A percentile compares a stretch with the other conserved stretches of the same genome.
Evolutionary conservation across 305 asterid genomes (phyloP).

Genomic region (Andrographis paniculata): DNA sequence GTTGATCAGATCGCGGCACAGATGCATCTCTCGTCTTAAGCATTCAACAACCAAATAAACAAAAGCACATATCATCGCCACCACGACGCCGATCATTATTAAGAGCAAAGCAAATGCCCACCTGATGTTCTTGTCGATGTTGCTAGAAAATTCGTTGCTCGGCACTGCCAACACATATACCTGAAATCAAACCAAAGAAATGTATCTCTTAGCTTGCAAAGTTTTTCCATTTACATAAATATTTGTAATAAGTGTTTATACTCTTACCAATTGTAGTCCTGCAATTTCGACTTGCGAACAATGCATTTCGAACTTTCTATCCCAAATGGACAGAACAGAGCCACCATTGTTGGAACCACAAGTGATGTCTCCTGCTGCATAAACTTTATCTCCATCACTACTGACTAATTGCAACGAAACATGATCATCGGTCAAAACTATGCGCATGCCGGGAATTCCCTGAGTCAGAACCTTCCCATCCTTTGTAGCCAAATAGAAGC

Average conservation of each 20-base stretch:
- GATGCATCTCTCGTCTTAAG: conserved; percentile 49
- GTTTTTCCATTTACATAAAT: no score
- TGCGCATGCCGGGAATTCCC: conserved; percentile 26
- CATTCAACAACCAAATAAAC: conserved; percentile 25
- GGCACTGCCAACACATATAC: conserved; percentile 40
- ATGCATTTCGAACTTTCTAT: conserved; percentile 21
- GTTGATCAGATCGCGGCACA: conserved; percentile 44
- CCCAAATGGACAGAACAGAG: conserved; percentile 22
- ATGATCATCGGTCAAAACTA: conserved; percentile 19
- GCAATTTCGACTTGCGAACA: conserved; percentile 35
- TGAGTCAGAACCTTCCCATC: conserved; percentile 32
- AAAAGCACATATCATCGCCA: conserved; percentile 26
- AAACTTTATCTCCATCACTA: conserved; percentile 15
- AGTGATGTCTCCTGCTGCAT: conserved; percentile 20
- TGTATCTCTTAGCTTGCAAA: no score
- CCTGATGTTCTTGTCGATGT: conserved; percentile 19
- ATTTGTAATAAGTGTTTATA: neutral
- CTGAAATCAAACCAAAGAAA: conserved; percentile 27
- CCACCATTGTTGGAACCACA: conserved; percentile 20
- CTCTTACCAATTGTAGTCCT: conserved; percentile 43
- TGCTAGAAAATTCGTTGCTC: conserved; percentile 19
- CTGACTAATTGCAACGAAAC: conserved; percentile 11
- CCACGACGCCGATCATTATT: conserved; percentile 26
- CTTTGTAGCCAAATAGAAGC: conserved; percentile 32
- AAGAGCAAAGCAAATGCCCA: conserved; percentile 25